Base-by-base conservation (phyloP, 2,329 filamentous ascomycete genomes). In the Apiospora arundinis region DNA sequence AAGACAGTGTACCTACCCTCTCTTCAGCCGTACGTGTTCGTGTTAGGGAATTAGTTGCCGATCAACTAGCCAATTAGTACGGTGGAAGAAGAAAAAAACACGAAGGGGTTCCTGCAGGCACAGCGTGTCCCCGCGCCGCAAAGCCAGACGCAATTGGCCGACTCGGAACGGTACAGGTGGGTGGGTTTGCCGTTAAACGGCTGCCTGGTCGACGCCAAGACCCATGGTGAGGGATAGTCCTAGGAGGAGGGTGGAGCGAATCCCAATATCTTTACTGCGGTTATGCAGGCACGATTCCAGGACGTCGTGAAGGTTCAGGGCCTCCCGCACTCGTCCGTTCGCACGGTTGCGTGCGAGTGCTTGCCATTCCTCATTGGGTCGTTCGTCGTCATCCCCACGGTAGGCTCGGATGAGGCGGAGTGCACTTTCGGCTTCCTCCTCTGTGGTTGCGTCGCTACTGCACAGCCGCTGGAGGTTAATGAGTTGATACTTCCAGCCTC, bases 121-220 rank as follows among this genome's bases (percentile, higher is more conserved):
- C 56, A 40, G 32, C 5, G 6, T 14, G 23, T 25, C 11, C 11
- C 63, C 11, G n/a, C 14, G 42, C 23, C 66, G 66, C 42, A 28
- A 28, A n/a, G 12, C 16, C 66, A 37, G 8, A n/a, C n/a, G 4
- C 66, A 3, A 48, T 68, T 48, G 42, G 66, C 28, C 46, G 25
- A 37, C 25, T 28, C 6, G 42, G 25, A 14, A 16, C 44, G 44
- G 44, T 25, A 46, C 66, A n/a, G 8, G 40, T 21, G 42, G 7
- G 42, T 37, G 23, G 66, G 21, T n/a, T 67, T 21, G 23, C 45
- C n/a, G 44, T 37, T 68, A 68, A 68, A 68, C 66, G 66, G 66
- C 14, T 48, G 66, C 66, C 66, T 68, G 25, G 37, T n/a, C 2
- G 8, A 6, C 0, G 12, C 7, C 42, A 8, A 28, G 18, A 32